Evolutionary conservation across 78 protist genomes (phyloP).

Genomic region (Protostelium mycophagum): DNA sequence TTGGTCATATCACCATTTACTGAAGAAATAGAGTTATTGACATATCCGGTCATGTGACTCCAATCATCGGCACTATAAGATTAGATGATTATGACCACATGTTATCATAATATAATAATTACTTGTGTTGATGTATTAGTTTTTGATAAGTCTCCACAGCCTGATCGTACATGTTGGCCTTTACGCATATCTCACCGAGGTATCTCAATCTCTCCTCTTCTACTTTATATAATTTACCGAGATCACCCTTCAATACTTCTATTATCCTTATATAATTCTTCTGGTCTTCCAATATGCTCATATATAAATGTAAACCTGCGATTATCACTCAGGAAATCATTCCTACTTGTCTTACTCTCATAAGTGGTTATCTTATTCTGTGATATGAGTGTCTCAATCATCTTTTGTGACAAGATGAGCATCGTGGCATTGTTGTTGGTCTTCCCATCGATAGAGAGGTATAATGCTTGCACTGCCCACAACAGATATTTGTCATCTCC

Average conservation of each 20-base stretch:
- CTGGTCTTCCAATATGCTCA: not conserved
- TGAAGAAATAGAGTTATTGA: not conserved
- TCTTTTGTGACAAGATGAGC: not conserved
- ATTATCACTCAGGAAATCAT: not conserved
- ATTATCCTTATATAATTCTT: not conserved
- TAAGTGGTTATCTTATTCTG: not conserved
- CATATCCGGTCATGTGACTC: not conserved
- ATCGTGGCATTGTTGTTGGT: not conserved
- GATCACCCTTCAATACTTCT: not conserved
- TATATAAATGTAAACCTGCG: not conserved
- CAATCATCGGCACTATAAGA: not conserved
- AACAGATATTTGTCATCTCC: not conserved
- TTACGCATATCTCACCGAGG: not conserved
- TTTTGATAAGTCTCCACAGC: not conserved
- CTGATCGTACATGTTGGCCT: not conserved
- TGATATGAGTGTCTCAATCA: not conserved
- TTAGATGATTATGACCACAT: too few species aligned
- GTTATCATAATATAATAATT: too few species aligned
- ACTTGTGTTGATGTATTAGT: not conserved
- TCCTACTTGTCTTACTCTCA: not conserved
- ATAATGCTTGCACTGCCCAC: not conserved
- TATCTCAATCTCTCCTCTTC: not conserved
- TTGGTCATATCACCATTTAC: not conserved
- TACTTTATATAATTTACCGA: not conserved
- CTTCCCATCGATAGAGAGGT: not conserved